These are phyloP conservation scores for Phytophthora quininea DNA, from an alignment of 352 stramenopile species.

Conservation along the genomic window DNA sequence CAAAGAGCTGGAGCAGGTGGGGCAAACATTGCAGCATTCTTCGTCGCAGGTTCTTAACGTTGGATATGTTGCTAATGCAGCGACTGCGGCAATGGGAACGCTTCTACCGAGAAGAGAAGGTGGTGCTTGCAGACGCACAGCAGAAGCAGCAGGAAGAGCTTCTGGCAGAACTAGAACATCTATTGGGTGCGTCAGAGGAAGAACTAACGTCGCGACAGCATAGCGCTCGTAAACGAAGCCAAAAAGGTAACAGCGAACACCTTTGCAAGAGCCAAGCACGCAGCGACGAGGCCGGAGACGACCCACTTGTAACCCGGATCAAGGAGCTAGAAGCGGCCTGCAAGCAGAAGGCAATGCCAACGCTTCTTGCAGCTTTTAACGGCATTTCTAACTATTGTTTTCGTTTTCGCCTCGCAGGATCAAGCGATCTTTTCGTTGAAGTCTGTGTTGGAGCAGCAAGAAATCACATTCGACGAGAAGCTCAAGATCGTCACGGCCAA, in stretches of 20 bases:
- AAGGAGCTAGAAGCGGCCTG: conserved; percentile 71
- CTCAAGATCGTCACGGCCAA: conserved; percentile 69
- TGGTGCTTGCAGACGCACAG: conserved; percentile 32
- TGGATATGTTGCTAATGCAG: conserved; percentile 28
- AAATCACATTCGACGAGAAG: conserved; percentile 72
- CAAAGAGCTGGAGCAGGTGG: conserved; percentile 50
- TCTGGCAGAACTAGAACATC: conserved; percentile 52
- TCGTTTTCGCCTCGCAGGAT: conserved; percentile 42
- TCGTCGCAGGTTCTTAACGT: background rate
- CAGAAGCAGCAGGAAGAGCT: conserved; percentile 62
- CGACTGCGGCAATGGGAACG: conserved; percentile 65
- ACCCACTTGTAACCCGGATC: conserved; percentile 38
- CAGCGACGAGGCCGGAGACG: conserved; percentile 27
- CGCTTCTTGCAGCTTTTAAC: background rate
- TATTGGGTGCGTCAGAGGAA: conserved; percentile 42
- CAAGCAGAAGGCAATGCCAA: conserved; percentile 68
- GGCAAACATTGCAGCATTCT: background rate
- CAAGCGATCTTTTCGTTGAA: conserved; percentile 71
- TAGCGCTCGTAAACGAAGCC: background rate
- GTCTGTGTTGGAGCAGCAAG: conserved; percentile 70
- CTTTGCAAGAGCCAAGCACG: conserved; percentile 16
- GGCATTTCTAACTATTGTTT: background rate
- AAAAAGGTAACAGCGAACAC: conserved; percentile 15
- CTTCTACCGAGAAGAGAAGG: conserved; percentile 56
- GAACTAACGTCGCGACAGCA: conserved; percentile 31